Evolutionary conservation across 1,284 basidiomycete species (phyloP), one percentile per base, ranked within the genome.

Genomic region (Trichosporon faecale): DNA sequence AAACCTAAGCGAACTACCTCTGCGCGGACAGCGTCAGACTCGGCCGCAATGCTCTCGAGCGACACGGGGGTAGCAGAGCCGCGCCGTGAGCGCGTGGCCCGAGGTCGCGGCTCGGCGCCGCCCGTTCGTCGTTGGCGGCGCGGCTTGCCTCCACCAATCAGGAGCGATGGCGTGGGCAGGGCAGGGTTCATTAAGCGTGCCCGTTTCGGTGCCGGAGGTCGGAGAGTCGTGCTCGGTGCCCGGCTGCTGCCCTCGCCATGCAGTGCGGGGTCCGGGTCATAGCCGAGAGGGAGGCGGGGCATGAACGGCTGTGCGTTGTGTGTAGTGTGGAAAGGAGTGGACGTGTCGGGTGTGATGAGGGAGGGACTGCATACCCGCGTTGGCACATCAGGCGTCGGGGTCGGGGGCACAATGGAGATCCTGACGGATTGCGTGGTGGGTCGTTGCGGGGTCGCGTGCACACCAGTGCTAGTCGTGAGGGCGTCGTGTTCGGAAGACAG

Each of bases 1-100:
- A 82, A 72, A 6, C 74, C 74, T 23, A 82, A 64, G 12, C 80
- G 73, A 12, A 71, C 31, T 18, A 79, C 70, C 66, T 79, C 77
- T 2, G 65, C 63, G 65, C 72, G 73, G 64, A 79, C 71, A 0
- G 74, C 74, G n/a, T 61, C 65, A 16, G 75, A 68, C 52, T 79
- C 77, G 23, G 68, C 66, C 0, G 73, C 73, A 31, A 77, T 76
- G 16, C 70, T 68, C 55, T 77, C 76, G 14, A 77, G 70, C 16
- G 72, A 70, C 1, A 75, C 75, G 0, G 73, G 73, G 0, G 73
- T 74, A 5, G 69, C 71, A 1, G 67, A 67, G 4, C 65, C 63
- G 18, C 73, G 71, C 12, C 73, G 67, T 0, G 69, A 70, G 16
- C 73, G 69, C 6, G 73, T 74, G 12, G 70, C 55, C 33, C 73